These are phyloP conservation scores for Podaxis sp. DNA, from an alignment of 768 basidiomycete species.

Conservation along the genomic window DNA sequence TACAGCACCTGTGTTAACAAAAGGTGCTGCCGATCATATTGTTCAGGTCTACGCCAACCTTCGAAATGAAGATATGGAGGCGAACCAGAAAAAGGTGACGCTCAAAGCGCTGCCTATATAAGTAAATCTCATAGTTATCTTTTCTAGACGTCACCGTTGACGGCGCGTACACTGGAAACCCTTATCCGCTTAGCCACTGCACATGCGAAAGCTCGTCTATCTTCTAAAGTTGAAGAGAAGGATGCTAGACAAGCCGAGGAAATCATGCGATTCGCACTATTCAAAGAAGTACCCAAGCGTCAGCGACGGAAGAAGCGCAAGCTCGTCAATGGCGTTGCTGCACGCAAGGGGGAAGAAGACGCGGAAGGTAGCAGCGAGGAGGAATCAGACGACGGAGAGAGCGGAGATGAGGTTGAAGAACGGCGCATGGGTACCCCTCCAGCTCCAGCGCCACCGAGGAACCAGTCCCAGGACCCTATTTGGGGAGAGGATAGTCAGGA, in stretches of 20 bases:
- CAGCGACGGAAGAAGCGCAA: constrained; percentile 82
- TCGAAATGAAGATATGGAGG: constrained; percentile 89
- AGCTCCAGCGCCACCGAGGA: constrained; percentile 24
- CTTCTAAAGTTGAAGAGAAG: constrained; percentile 73
- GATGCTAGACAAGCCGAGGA: constrained; percentile 92
- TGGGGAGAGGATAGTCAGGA: constrained; percentile 73
- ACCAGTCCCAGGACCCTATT: constrained; percentile 50
- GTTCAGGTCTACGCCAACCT: constrained; percentile 89
- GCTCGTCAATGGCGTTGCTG: constrained; percentile 66
- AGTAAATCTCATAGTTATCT: constrained; percentile 8
- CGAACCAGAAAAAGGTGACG: constrained; percentile 80
- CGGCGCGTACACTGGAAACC: constrained; percentile 97
- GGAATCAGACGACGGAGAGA: constrained; percentile 49
- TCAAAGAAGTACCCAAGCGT: constrained; percentile 93
- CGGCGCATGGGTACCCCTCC: constrained; percentile 51
- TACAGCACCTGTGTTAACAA: constrained; percentile 79
- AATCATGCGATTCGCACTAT: constrained; percentile 95
- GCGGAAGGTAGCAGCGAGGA: constrained; percentile 50
- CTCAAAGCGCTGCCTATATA: constrained; percentile 16
- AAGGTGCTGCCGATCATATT: constrained; percentile 93
- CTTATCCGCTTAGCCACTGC: constrained; percentile 97
- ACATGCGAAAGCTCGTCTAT: constrained; percentile 94
- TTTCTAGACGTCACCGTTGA: constrained; percentile 88
- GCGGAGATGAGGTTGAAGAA: constrained; percentile 33
- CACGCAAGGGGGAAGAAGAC: constrained; percentile 41